phyloP scores from a whole-genome alignment of 1,139 yeast species.

The Arxiozyma bovina region DNA sequence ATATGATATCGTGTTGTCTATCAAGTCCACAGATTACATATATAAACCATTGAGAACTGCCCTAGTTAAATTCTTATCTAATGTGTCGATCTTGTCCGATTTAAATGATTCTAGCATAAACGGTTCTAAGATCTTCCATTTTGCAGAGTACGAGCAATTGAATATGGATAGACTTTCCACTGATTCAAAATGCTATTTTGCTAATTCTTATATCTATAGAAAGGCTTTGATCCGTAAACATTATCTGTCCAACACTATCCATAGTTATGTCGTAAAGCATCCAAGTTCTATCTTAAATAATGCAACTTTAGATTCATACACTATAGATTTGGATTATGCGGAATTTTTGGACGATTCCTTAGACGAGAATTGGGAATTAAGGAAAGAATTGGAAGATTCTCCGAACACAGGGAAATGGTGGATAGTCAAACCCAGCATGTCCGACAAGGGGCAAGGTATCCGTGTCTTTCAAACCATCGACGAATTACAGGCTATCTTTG shows the following conservation, averaged over 20 bases:
- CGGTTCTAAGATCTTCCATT: conserved; percentile 48
- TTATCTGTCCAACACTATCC: conserved; percentile 72
- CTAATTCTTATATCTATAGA: conserved; percentile 76
- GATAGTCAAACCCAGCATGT: conserved; percentile 94
- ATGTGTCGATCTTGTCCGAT: conserved; percentile 12
- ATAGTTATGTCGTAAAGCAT: conserved; percentile 61
- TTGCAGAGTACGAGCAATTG: conserved; percentile 83
- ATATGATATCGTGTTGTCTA: conserved; percentile 20
- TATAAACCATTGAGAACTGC: conserved; percentile 46
- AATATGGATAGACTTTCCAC: conserved; percentile 50
- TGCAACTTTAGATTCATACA: conserved; percentile 69
- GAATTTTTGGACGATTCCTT: conserved; percentile 89
- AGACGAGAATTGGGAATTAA: conserved; percentile 82
- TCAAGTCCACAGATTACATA: conserved; percentile 43
- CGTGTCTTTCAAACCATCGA: conserved; percentile 68
- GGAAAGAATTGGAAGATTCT: conserved; percentile 56
- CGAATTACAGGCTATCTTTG: conserved; percentile 73
- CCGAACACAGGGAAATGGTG: conserved; percentile 49
- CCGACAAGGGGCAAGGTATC: conserved; percentile 95
- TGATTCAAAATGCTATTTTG: conserved; percentile 43
- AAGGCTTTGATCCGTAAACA: conserved; percentile 88
- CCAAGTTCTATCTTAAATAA: conserved; percentile 52
- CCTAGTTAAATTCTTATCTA: conserved; percentile 31
- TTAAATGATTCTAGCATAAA: conserved; percentile 5
- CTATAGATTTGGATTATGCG: conserved; percentile 88